phyloP scores from a whole-genome alignment of 495 filamentous ascomycete genomes.

The Cladorrhinum samala region DNA sequence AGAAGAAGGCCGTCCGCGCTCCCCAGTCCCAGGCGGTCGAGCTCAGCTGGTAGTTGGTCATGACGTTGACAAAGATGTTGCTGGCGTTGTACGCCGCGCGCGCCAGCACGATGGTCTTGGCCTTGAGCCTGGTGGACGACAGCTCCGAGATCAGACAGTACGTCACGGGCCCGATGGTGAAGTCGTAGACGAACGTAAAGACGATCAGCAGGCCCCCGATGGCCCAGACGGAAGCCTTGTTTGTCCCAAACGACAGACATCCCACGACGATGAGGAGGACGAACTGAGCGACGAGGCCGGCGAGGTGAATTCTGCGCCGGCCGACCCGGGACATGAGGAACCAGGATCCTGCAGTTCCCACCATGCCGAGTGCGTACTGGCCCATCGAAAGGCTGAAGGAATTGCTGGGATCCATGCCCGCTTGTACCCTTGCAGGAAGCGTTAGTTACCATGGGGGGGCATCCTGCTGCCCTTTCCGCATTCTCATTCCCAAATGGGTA shows the following conservation, averaged over 20 bases:
- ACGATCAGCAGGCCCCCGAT: slow-evolving; percentile 46
- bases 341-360: slow-evolving; percentile 48
- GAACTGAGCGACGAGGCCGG: slow-evolving; percentile 33
- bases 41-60: slow-evolving; percentile 47
- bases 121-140: slow-evolving; percentile 45
- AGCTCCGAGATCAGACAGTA: slow-evolving; percentile 52
- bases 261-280: slow-evolving; percentile 37
- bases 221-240: slow-evolving; percentile 23
- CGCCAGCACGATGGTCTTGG: slow-evolving; percentile 51
- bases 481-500: not conserved
- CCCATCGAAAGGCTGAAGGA: slow-evolving; percentile 45
- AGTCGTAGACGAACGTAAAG: slow-evolving; percentile 49
- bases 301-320: slow-evolving; percentile 45
- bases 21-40: slow-evolving; percentile 49
- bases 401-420: slow-evolving; percentile 49
- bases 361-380: slow-evolving; percentile 42
- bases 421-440: slow-evolving; percentile 49
- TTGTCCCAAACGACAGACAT: slow-evolving; percentile 20
- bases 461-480: too few species aligned
- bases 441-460: too few species aligned
- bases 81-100: slow-evolving; percentile 47
- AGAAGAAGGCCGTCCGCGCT: slow-evolving; percentile 44
- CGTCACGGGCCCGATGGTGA: slow-evolving; percentile 50
- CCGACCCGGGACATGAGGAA: slow-evolving; percentile 44
- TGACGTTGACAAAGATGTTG: slow-evolving; percentile 39